Base-by-base conservation (phyloP, 768 basidiomycete genomes). In the Melanogaster broomeanus region DNA sequence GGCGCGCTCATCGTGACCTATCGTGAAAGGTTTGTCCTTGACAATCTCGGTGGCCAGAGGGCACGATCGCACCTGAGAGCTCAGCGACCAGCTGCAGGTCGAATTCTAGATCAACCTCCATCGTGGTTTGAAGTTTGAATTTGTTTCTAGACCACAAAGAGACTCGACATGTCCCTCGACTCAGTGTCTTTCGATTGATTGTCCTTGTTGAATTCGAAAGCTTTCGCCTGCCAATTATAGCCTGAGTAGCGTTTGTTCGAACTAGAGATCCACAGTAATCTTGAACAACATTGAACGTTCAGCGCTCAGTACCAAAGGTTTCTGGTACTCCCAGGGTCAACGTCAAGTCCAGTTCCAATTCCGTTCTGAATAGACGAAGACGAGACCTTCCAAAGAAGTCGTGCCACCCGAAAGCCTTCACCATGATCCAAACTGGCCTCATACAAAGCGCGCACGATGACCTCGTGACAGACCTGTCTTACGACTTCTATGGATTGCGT, bases 401-500 rank as follows among this genome's bases (percentile, higher is more conserved):
- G n/a, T 11, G 9, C 30, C 21, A 24, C 21, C 34, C n/a, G 15
- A n/a, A 33, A 37, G 21, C 18, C 2, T 30, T 34, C 22, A 7
- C 37, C 34, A 88, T 90, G 85, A 83, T 90, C 43, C 90, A 92
- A 69, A 88, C 88, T 5, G 87, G 87, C 9, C 75, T 93, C 13
- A 87, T 93, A 54, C 82, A 78, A 49, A 87, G 82, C 58, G 88
- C 87, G 6, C 91, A 93, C 69, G 79, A 73, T 46, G 90, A 93
- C 66, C 80, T 93, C 24, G 77, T 93, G 27, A 92, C 91, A 0
- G 93, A 95, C 72, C 81, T 90, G 49, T 80, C 85, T 12, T 97
- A 94, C 63, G 92, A 96, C 64, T 95, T 88, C 68, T 97, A 96
- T 65, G 94, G 94, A 3, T 78, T 85, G 16, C 78, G 81, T 47